A percentile compares a stretch with the other conserved stretches of the same genome.
Evolutionary conservation across 2,329 filamentous ascomycete species (phyloP).

Genomic region (Arthroderma uncinatum): DNA sequence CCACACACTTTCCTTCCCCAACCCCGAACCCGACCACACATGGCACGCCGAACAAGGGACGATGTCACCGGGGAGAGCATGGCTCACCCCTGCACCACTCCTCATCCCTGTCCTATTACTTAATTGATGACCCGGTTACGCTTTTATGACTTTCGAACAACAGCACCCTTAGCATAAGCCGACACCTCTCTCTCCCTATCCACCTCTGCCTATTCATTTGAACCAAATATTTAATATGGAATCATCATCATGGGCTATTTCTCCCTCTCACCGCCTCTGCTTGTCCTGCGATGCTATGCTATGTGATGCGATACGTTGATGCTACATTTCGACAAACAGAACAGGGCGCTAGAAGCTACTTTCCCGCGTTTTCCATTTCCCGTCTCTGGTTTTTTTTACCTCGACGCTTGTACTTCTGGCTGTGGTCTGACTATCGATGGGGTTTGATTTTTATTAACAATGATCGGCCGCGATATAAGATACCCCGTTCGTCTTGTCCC

Average conservation of each 20-base stretch:
- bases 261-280: not conserved
- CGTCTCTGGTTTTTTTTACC: not conserved
- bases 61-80: not conserved
- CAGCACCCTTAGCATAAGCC: conserved; percentile 1
- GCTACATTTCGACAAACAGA: not conserved
- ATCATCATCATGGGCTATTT: not conserved
- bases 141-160: conserved; percentile 3
- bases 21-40: not conserved
- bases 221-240: not conserved
- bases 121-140: conserved; percentile 6
- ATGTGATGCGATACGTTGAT: not conserved
- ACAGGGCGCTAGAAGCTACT: not conserved
- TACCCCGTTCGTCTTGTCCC: not conserved
- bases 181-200: not conserved
- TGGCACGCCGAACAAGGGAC: not conserved
- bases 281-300: not conserved
- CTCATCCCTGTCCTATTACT: not conserved
- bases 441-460: conserved; percentile 1
- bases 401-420: not conserved
- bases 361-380: not conserved
- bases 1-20: not conserved
- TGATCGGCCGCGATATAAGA: conserved; percentile 1
- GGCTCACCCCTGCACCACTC: not conserved
- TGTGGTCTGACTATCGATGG: not conserved
- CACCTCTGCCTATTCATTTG: not conserved